Percentiles rank a stretch among this genome's conserved stretches.
Evolutionary conservation across 345 rosid genomes (phyloP).

Genomic region (Acer campestre): DNA sequence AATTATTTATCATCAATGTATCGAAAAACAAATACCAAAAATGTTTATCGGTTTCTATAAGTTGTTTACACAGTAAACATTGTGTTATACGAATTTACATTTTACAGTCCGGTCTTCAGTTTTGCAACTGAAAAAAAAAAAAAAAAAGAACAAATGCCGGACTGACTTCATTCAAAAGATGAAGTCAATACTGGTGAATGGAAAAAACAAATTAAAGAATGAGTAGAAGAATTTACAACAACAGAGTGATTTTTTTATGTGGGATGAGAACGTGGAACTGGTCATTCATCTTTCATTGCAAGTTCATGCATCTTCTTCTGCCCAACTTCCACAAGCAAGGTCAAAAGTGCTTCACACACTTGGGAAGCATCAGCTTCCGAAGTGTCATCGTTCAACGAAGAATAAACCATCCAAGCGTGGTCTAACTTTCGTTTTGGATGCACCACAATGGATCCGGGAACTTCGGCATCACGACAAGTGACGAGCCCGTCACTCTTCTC

Average conservation of each 20-base stretch:
- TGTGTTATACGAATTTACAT: not conserved
- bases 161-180: constrained; percentile 12
- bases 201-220: not conserved
- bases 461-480: constrained; percentile 86
- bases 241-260: too few relatives aligned
- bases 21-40: not conserved
- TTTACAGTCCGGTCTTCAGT: not conserved
- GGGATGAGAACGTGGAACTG: not conserved
- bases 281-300: constrained; percentile 36
- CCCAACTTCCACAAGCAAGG: constrained; percentile 81
- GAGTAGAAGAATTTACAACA: not conserved
- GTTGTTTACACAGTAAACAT: not conserved
- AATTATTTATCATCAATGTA: not conserved
- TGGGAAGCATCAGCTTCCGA: constrained; percentile 78
- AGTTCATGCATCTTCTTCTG: constrained; percentile 44
- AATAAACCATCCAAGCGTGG: constrained; percentile 99
- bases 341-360: constrained; percentile 88
- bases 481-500: constrained; percentile 95
- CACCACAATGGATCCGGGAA: constrained; percentile 93
- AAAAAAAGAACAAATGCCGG: not conserved
- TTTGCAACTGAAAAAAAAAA: not conserved
- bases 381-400: constrained; percentile 68
- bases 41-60: not conserved
- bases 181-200: not conserved
- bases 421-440: constrained; percentile 78